These are phyloP conservation scores for Aspergillus wentii DNA, from an alignment of 495 filamentous ascomycete genomes.

Conservation along the genomic window DNA sequence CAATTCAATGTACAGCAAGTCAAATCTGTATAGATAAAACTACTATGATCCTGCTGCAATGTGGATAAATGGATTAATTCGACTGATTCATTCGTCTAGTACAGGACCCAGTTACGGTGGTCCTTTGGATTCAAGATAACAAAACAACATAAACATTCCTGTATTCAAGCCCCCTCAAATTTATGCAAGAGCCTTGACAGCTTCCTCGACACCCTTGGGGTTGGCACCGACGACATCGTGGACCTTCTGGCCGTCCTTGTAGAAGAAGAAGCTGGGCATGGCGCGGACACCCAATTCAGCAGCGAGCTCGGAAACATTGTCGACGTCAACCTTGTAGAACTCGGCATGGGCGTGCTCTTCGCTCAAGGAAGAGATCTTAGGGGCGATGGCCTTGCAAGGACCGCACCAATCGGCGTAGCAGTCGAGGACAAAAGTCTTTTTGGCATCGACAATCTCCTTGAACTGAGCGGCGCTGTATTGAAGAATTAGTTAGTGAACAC, in stretches of 20 bases:
- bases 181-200: slow-evolving; percentile 33
- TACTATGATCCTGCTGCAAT: too few species aligned
- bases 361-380: too few species aligned
- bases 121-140: slow-evolving; percentile 1
- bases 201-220: slow-evolving; percentile 53
- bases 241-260: slow-evolving; percentile 69
- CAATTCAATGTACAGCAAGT: too few species aligned
- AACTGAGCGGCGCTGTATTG: slow-evolving; percentile 57
- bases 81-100: too few species aligned
- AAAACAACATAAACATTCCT: slow-evolving; percentile 4
- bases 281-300: slow-evolving; percentile 80
- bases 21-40: too few species aligned
- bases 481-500: slow-evolving; percentile 4
- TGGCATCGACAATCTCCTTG: slow-evolving; percentile 27
- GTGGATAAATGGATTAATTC: too few species aligned
- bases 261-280: slow-evolving; percentile 92
- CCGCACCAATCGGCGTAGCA: slow-evolving; percentile 91
- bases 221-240: slow-evolving; percentile 80
- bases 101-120: too few species aligned
- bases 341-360: too few species aligned
- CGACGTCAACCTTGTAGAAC: slow-evolving; percentile 89
- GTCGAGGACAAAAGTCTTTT: slow-evolving; percentile 70
- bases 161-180: slow-evolving; percentile 1
- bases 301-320: slow-evolving; percentile 70
- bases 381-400: slow-evolving; percentile 87